Evolutionary conservation across 192 early-diverging fungal genomes (phyloP).

Genomic region (Coemansia sp.): DNA sequence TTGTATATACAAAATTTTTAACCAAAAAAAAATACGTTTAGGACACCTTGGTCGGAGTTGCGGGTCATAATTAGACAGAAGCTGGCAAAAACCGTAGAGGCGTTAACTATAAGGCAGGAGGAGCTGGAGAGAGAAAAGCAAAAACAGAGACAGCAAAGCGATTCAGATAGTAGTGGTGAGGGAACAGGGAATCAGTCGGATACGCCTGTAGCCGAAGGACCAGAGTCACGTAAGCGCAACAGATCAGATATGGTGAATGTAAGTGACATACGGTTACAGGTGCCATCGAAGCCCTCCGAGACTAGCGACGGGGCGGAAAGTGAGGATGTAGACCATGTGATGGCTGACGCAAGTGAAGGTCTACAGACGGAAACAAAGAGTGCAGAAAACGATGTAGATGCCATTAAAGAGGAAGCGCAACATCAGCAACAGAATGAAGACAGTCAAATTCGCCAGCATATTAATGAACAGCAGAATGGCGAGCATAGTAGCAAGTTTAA

Average conservation of each 20-base stretch:
- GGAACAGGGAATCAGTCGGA: conserved; percentile 10
- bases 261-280: conserved; percentile 1
- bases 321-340: not conserved
- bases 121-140: conserved; percentile 4
- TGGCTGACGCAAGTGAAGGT: not conserved
- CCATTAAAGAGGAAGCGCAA: not conserved
- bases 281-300: not conserved
- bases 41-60: conserved; percentile 40
- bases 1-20: not conserved
- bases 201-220: conserved; percentile 7
- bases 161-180: conserved; percentile 1
- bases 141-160: conserved; percentile 6
- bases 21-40: not conserved
- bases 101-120: conserved; percentile 12
- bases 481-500: not conserved
- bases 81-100: conserved; percentile 34
- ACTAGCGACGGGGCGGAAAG: not conserved
- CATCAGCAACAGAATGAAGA: conserved; percentile 8
- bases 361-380: not conserved
- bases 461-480: not conserved
- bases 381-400: not conserved
- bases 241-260: not conserved
- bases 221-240: conserved; percentile 8
- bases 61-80: conserved; percentile 39
- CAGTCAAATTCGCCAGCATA: not conserved